A percentile compares a stretch with the other conserved stretches of the same genome.
Evolutionary conservation across 2,329 filamentous ascomycete species (phyloP).

Genomic region (Pseudocercospora musae): DNA sequence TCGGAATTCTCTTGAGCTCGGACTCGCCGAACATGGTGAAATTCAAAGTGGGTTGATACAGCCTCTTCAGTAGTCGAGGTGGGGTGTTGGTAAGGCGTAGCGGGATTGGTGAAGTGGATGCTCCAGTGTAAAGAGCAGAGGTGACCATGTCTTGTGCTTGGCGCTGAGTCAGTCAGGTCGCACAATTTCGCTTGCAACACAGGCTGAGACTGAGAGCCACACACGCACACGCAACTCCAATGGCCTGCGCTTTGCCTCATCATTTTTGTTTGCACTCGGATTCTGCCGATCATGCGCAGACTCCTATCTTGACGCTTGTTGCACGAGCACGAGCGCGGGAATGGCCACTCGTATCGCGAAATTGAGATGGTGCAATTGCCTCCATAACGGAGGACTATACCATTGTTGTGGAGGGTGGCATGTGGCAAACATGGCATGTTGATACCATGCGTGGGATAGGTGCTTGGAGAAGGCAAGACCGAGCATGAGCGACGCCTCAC

Average conservation of each 20-base stretch:
- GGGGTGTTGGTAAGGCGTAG: too few species aligned
- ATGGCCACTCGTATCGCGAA: not conserved
- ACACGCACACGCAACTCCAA: not conserved
- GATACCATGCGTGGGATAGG: not conserved
- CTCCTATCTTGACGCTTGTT: not conserved
- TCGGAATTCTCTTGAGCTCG: too few species aligned
- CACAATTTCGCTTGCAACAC: not conserved
- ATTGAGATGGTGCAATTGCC: not conserved
- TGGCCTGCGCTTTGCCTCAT: not conserved
- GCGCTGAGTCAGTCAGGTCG: not conserved
- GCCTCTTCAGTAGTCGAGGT: too few species aligned
- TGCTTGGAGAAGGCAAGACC: not conserved
- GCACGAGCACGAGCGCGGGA: not conserved
- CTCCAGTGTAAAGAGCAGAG: too few species aligned
- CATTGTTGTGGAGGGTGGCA: not conserved
- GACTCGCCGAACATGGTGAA: too few species aligned
- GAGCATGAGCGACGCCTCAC: constrained; percentile 5
- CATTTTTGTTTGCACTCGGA: not conserved
- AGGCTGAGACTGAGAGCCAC: not conserved
- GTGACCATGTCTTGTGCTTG: not conserved
- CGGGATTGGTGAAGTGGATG: too few species aligned
- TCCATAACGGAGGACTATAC: not conserved
- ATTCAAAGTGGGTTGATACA: too few species aligned
- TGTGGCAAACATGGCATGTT: not conserved
- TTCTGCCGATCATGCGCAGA: not conserved